phyloP scores from a whole-genome alignment of 495 filamentous ascomycete genomes.

The Coniosporium apollinis region DNA sequence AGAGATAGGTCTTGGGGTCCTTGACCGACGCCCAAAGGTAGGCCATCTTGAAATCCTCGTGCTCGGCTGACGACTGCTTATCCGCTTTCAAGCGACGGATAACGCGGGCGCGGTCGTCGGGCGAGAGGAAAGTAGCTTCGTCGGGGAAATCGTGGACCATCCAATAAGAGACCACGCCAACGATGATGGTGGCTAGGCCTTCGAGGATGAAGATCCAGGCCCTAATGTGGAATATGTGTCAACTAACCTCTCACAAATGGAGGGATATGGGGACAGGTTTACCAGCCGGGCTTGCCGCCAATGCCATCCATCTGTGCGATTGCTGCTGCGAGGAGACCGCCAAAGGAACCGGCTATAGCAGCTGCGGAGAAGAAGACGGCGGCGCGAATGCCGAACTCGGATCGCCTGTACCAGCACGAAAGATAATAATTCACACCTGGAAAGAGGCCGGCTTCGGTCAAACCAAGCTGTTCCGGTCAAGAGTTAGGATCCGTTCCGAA shows the following conservation, averaged over 20 bases:
- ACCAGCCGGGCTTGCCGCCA: constrained; percentile 52
- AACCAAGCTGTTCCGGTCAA: neutral
- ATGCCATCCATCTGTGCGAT: constrained; percentile 60
- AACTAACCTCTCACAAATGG: too few species aligned
- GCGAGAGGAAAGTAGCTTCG: constrained; percentile 58
- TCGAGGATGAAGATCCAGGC: constrained; percentile 74
- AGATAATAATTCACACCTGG: constrained; percentile 81
- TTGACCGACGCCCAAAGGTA: constrained; percentile 62
- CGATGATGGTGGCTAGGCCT: constrained; percentile 55
- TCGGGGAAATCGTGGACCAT: constrained; percentile 84
- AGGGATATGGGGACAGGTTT: too few species aligned
- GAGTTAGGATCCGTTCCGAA: too few species aligned
- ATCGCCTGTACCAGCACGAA: constrained; percentile 72
- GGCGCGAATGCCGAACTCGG: constrained; percentile 58
- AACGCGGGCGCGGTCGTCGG: constrained; percentile 56
- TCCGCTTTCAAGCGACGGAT: constrained; percentile 56
- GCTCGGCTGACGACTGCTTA: constrained; percentile 58
- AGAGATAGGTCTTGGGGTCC: constrained; percentile 80
- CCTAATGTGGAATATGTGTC: too few species aligned
- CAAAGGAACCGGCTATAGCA: constrained; percentile 70
- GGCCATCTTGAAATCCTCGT: constrained; percentile 59
- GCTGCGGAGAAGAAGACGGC: constrained; percentile 90
- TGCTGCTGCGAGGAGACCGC: constrained; percentile 64
- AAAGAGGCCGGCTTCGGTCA: constrained; percentile 56
- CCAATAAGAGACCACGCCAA: constrained; percentile 64